Base-by-base conservation (phyloP, 1,284 basidiomycete genomes). In the Trametes polyzona region DNA sequence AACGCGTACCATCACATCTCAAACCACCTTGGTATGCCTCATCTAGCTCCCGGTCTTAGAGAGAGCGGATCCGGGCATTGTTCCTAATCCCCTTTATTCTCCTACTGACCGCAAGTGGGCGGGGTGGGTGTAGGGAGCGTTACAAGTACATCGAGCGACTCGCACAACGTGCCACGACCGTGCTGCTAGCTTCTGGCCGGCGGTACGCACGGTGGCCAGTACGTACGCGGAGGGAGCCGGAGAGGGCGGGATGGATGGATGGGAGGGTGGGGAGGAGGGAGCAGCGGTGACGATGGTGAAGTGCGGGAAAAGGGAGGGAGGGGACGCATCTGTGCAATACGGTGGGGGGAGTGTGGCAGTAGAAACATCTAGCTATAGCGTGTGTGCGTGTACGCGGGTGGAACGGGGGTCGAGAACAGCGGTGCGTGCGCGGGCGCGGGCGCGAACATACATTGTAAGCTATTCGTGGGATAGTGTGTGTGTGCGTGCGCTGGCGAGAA, bases 71-170 rank as follows among this genome's bases (percentile, higher is more conserved):
- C n/a, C n/a, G n/a, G n/a, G n/a, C n/a, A n/a, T n/a, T n/a, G 30
- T 39, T 56, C 58, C 61, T 60, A 44, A 63, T 60, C 61, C 58
- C 61, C 61, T 63, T 63, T 51, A 63, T 63, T 63, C 61, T 56
- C 57, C 61, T 58, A 55, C 61, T 58, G 61, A 63, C 61, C 61
- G 53, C 56, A 43, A 32, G 26, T 27, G 27, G 40, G n/a, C 17
- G 37, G 24, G 23, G 48, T 39, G 47, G 54, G 24, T 19, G 53
- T 43, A 59, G 57, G 39, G 57, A 59, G 55, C 50, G 60, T 37
- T 59, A 62, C 40, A 55, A 57, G 61, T 58, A 59, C 58, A 63
- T 32, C 55, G 61, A 60, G 58, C 41, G 58, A 63, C 59, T 58
- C 59, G 56, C 47, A 48, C 48, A 24, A 19, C 36, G 27, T 16